phyloP scores from a whole-genome alignment of 164 flowering plant genomes.

The Berberis vulgaris region DNA sequence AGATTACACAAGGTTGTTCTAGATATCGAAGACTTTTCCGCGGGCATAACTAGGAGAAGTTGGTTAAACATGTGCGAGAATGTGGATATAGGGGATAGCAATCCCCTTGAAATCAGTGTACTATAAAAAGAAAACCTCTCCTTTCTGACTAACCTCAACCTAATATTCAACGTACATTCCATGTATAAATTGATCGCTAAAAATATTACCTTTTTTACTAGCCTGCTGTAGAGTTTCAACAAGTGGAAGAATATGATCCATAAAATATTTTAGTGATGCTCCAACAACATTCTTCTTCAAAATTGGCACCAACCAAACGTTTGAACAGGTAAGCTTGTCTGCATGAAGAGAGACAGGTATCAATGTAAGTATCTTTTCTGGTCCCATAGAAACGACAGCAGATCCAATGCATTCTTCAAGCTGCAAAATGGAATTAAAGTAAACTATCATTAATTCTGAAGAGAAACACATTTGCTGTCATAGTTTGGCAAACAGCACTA shows the following conservation, averaged over 20 bases:
- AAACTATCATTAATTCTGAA: conserved; percentile 2
- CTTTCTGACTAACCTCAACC: not conserved
- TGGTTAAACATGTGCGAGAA: too few species aligned
- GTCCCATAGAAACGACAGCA: conserved; percentile 87
- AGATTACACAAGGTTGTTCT: too few species aligned
- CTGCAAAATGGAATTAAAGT: conserved; percentile 29
- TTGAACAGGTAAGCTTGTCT: conserved; percentile 41
- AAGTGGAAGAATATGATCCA: conserved; percentile 72
- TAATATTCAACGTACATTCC: not conserved
- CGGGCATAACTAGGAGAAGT: too few species aligned
- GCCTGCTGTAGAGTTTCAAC: conserved; percentile 52
- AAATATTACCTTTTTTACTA: conserved; percentile 42
- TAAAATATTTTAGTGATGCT: conserved; percentile 57
- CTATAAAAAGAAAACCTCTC: not conserved
- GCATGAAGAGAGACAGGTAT: conserved; percentile 53
- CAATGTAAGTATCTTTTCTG: conserved; percentile 53
- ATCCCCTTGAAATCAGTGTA: not conserved
- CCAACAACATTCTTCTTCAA: conserved; percentile 54
- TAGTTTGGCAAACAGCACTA: not conserved
- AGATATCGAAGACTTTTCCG: too few species aligned
- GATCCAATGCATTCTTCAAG: conserved; percentile 71
- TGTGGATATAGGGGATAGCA: not conserved
- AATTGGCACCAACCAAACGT: conserved; percentile 81
- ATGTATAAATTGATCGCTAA: not conserved
- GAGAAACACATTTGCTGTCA: not conserved